phyloP scores from a whole-genome alignment of 768 basidiomycete species.

The Panellus pusillus region DNA sequence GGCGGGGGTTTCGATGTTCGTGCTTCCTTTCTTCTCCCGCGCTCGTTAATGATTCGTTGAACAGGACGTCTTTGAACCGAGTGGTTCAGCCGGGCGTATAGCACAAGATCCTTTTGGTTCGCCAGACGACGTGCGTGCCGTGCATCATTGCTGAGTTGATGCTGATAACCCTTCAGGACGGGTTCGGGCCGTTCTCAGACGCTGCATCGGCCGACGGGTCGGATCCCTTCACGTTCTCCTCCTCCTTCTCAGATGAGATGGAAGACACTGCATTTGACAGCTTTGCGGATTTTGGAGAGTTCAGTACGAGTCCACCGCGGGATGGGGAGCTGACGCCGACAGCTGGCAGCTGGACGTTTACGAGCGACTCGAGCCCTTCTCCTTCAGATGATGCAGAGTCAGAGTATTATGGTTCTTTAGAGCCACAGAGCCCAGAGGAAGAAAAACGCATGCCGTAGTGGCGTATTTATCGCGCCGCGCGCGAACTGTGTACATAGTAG shows the following conservation, averaged over 20 bases:
- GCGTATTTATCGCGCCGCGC: constrained; percentile 1
- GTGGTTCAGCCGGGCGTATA: constrained; percentile 33
- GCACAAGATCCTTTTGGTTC: constrained; percentile 51
- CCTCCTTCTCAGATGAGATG: constrained; percentile 63
- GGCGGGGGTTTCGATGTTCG: constrained; percentile 56
- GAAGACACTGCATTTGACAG: constrained; percentile 67
- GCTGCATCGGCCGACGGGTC: constrained; percentile 45
- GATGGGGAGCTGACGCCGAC: constrained; percentile 61
- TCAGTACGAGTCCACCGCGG: constrained; percentile 29
- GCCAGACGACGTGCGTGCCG: constrained; percentile 50
- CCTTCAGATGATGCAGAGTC: constrained; percentile 29
- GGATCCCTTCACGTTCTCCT: constrained; percentile 60
- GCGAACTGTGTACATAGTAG: neutral
- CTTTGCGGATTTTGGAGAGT: constrained; percentile 72
- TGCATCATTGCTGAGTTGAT: neutral
- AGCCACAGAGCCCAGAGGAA: constrained; percentile 12
- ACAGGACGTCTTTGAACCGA: constrained; percentile 56
- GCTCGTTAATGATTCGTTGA: neutral
- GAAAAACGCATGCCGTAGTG: constrained; percentile 20
- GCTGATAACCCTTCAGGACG: constrained; percentile 41
- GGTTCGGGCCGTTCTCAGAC: constrained; percentile 83
- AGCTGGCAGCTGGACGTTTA: constrained; percentile 69
- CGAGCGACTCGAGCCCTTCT: constrained; percentile 38
- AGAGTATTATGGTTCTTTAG: constrained; percentile 17
- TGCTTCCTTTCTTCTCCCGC: constrained; percentile 12